Conservation (phyloP, 768 basidiomycete species). For the Sarcomyxa edulis region DNA sequence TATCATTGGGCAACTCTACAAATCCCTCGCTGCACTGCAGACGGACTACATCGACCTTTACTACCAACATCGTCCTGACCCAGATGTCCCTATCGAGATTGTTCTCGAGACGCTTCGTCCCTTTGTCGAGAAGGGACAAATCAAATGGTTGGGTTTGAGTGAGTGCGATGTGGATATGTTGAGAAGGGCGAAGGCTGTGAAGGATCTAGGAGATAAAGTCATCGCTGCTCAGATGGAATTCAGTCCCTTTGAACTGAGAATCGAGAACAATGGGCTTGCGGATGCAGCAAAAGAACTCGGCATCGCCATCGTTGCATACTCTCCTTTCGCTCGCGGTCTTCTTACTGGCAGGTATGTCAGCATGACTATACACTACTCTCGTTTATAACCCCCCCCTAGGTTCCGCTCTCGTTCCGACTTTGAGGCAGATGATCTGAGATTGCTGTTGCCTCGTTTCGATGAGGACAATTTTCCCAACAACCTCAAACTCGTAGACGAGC, state of each 20-base stretch:
- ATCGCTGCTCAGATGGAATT: constrained; percentile 27
- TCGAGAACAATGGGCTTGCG: constrained; percentile 24
- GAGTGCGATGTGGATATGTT: constrained; percentile 24
- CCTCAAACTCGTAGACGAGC: constrained; percentile 27
- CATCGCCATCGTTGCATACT: constrained; percentile 25
- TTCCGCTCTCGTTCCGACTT: constrained; percentile 31
- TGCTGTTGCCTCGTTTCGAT: constrained; percentile 23
- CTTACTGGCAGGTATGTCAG: constrained; percentile 23
- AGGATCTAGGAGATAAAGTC: constrained; percentile 18
- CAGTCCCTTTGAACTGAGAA: constrained; percentile 17
- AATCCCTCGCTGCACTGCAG: constrained; percentile 13
- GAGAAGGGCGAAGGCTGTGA: constrained; percentile 23
- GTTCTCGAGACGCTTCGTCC: constrained; percentile 24
- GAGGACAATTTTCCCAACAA: constrained; percentile 42
- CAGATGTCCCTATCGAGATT: constrained; percentile 24
- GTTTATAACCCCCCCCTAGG: constrained; percentile 10
- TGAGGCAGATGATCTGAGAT: constrained; percentile 25
- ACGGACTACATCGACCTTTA: constrained; percentile 21
- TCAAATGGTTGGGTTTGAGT: constrained; percentile 29
- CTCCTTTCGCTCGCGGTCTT: constrained; percentile 30
- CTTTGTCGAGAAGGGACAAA: constrained; percentile 25
- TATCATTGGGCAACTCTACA: constrained; percentile 10
- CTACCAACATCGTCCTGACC: constrained; percentile 27
- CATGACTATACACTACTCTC: constrained; percentile 4
- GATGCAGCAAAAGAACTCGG: constrained; percentile 22